These are phyloP conservation scores for Eutrema salsugineum DNA, from an alignment of 441 rosid species.

Conservation along the genomic window DNA sequence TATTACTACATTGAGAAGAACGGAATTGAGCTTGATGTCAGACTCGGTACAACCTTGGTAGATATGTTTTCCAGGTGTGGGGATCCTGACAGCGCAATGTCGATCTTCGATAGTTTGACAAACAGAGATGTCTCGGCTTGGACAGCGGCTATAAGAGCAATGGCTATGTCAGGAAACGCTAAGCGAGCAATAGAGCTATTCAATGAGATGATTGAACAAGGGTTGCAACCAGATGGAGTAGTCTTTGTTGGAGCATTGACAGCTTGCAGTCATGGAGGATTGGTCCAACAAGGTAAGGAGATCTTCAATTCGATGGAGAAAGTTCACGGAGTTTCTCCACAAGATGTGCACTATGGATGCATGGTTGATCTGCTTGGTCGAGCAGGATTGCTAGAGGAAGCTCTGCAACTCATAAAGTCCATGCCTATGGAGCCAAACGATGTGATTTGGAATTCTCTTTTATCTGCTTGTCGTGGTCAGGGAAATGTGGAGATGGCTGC, in stretches of 20 bases:
- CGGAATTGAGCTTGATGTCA: slow-evolving; percentile 40
- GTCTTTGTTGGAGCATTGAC: slow-evolving; percentile 44
- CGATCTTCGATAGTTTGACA: slow-evolving; percentile 37
- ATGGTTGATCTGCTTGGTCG: slow-evolving; percentile 66
- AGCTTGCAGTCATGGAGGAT: slow-evolving; percentile 58
- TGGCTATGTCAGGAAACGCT: slow-evolving; percentile 55
- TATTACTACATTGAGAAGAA: slow-evolving; percentile 39
- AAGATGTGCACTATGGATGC: slow-evolving; percentile 61
- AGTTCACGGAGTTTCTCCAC: slow-evolving; percentile 38
- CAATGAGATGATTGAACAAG: slow-evolving; percentile 40
- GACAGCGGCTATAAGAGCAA: slow-evolving; percentile 61
- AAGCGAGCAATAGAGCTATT: slow-evolving; percentile 43
- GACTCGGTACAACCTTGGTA: slow-evolving; percentile 40
- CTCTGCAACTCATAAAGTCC: slow-evolving; percentile 41
- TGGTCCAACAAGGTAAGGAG: slow-evolving; percentile 44
- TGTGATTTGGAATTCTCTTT: slow-evolving; percentile 57
- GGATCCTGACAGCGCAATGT: slow-evolving; percentile 50
- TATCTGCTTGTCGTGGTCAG: slow-evolving; percentile 53
- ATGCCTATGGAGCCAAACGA: slow-evolving; percentile 61
- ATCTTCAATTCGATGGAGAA: slow-evolving; percentile 54
- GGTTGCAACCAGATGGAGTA: slow-evolving; percentile 49
- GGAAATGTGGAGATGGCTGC: slow-evolving; percentile 43
- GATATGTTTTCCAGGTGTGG: slow-evolving; percentile 72
- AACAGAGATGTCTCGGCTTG: slow-evolving; percentile 59
- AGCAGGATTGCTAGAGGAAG: slow-evolving; percentile 51